phyloP scores from a whole-genome alignment of 208 protist species.

The Wallacemonas sp. region DNA sequence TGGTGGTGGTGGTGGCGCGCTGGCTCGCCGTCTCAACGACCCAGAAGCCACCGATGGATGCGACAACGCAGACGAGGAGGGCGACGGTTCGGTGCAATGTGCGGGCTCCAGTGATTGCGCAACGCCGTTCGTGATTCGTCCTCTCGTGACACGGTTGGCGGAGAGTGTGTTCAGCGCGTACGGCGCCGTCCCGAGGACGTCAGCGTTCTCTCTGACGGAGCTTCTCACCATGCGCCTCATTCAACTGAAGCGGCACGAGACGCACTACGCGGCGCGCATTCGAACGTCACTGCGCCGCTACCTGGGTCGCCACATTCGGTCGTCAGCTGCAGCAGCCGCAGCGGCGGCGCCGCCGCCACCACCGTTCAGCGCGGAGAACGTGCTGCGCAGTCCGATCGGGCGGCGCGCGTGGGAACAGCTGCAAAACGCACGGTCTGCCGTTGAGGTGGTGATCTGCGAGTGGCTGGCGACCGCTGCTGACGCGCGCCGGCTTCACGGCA shows the following conservation, averaged over 20 bases:
- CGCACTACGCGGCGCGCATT: background rate
- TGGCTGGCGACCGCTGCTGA: conserved; percentile 19
- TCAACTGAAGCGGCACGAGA: background rate
- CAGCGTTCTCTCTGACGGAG: background rate
- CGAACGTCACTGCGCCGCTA: background rate
- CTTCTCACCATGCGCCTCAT: background rate
- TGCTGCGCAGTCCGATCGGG: background rate
- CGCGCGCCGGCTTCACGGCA: conserved; percentile 15
- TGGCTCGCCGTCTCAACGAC: background rate
- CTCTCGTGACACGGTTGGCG: background rate
- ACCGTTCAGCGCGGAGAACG: background rate
- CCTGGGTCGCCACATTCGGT: background rate
- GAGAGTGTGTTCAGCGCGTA: background rate
- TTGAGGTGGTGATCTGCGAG: conserved; percentile 3
- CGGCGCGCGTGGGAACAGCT: background rate
- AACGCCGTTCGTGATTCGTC: background rate
- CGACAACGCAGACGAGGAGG: background rate
- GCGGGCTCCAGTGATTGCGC: no score
- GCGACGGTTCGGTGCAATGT: background rate
- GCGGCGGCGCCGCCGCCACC: background rate
- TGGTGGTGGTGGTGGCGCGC: background rate
- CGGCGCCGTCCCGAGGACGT: background rate
- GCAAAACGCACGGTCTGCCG: background rate
- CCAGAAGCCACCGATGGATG: background rate
- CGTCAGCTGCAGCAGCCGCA: background rate